Evolutionary conservation across 2,329 filamentous ascomycete species (phyloP), one percentile per base, ranked within the genome.

Genomic region (Colletotrichum sidae): DNA sequence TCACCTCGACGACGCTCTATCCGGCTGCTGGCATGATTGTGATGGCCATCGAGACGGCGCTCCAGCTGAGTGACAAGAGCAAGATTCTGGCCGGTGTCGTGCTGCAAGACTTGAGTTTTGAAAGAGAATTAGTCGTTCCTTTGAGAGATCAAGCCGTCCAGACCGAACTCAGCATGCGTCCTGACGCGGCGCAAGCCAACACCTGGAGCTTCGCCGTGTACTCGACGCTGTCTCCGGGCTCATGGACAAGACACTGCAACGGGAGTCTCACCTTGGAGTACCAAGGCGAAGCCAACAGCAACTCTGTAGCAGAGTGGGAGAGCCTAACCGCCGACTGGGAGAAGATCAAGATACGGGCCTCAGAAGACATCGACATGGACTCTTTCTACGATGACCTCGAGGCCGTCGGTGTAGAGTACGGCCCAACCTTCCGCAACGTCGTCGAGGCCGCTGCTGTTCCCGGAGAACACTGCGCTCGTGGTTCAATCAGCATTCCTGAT

Each of bases 1-100:
- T 83, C 70, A 77, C 81, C 55, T 80, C 74, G 62, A 74, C 80
- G 33, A 75, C 76, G 58, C 78, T 81, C 67, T 78, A 77, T 55
- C 76, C 80, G 56, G 77, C 74, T 8, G 72, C 75, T 8, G 79
- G 77, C 37, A 70, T 72, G 37, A 70, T 76, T 3, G 74, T 76
- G 10, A 72, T 79, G 65, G 63, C 55, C 4, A 50, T 69, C 10
- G 70, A 70, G 34, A 69, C 63, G 6, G 59, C 67, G 1, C 44
- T 15, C 3, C 41, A 37, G 10, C 11, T 63, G n/a, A 9, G 10
- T 4, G 61, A 60, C 3, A 33, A 11, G 5, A 17, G 15, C 1
- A 57, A 34, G 25, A 8, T 41, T 1, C 52, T 52, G 1, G 45
- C 25, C 4, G 59, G 59, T 6, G 53, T 62, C 38, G 45, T 2